Base-by-base conservation (phyloP, 1,284 basidiomycete species). In the Microbotryum lychnidis-dioicae region DNA sequence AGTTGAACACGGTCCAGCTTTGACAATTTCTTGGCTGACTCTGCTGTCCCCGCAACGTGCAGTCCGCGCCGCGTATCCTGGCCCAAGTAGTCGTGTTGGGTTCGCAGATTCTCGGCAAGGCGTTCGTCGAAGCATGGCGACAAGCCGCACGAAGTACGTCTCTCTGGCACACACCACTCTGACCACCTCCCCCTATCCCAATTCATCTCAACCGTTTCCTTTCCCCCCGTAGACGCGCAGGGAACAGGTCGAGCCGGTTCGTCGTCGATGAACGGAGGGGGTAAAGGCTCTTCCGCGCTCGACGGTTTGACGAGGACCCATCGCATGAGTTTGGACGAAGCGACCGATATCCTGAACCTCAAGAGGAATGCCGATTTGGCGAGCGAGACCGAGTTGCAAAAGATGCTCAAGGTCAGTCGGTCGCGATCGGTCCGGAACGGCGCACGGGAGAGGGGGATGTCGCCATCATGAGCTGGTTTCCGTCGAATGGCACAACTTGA, bases 281-380 rank as follows among this genome's bases (percentile, higher is more conserved):
- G 89, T 20, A 82, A 84, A 61, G 80, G 85, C 65, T 86, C 89
- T 14, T 87, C 80, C 18, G 85, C 79, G 21, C 10, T 42, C 18
- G 88, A 91, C 79, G 82, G 81, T 69, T 76, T 91, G 56, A 89
- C 89, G 58, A 81, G 87, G 64, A 83, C 88, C 68, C 86, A 93
- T 73, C 83, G 87, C 51, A 96, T 99, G 93, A 92, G 91, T 25
- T 73, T 96, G 68, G 94, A 98, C 69, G 96, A 98, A 78, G 96
- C 96, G 27, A 86, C 87, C 70, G 79, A 97, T 64, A 93, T 99
- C 73, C 79, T 99, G 69, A 97, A 99, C 75, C 79, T 86, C 49
- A 96, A 93, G 77, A 83, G 84, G 57, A 66, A 65, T 23, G 57
- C 25, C n/a, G 65, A 50, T 9, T 37, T 61, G 27, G 57, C 44